Evolutionary conservation across 352 stramenopile genomes (phyloP).

Genomic region (Saprolegnia diclina): DNA sequence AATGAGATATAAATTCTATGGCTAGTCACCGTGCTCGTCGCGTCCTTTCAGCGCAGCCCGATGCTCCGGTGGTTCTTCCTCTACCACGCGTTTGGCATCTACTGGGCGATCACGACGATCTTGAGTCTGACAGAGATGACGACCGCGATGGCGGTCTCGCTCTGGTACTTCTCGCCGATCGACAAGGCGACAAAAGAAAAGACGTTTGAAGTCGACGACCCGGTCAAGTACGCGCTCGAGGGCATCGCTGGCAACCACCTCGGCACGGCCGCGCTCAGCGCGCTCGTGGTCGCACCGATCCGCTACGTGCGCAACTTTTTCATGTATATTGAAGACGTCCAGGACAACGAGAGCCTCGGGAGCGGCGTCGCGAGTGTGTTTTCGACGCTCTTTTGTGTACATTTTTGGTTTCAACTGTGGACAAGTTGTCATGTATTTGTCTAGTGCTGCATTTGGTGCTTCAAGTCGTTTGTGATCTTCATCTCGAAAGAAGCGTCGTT

Average conservation of each 20-base stretch:
- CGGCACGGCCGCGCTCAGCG: constrained; percentile 64
- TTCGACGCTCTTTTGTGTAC: constrained; percentile 65
- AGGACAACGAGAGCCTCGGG: constrained; percentile 63
- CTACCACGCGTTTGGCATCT: constrained; percentile 71
- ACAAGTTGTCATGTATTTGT: constrained; percentile 14
- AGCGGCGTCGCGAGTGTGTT: constrained; percentile 51
- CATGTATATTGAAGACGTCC: constrained; percentile 66
- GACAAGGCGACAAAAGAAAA: constrained; percentile 56
- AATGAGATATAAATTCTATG: too few species aligned
- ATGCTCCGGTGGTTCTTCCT: constrained; percentile 72
- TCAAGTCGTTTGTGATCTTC: constrained; percentile 77
- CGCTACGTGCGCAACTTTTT: constrained; percentile 68
- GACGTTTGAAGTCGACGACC: constrained; percentile 40
- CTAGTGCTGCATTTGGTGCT: constrained; percentile 80
- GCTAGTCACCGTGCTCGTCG: constrained; percentile 17
- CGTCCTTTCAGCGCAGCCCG: constrained; percentile 54
- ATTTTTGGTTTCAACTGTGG: constrained; percentile 25
- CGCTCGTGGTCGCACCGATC: constrained; percentile 49
- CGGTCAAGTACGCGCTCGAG: constrained; percentile 58
- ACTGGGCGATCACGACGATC: constrained; percentile 68
- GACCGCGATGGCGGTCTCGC: constrained; percentile 57
- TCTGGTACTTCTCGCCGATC: constrained; percentile 74
- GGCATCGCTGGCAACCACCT: constrained; percentile 64
- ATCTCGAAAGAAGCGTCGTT: constrained; percentile 80
- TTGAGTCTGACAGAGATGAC: constrained; percentile 68